phyloP scores from a whole-genome alignment of 2,329 filamentous ascomycete genomes.

The Penicillium aurantiogriseum region DNA sequence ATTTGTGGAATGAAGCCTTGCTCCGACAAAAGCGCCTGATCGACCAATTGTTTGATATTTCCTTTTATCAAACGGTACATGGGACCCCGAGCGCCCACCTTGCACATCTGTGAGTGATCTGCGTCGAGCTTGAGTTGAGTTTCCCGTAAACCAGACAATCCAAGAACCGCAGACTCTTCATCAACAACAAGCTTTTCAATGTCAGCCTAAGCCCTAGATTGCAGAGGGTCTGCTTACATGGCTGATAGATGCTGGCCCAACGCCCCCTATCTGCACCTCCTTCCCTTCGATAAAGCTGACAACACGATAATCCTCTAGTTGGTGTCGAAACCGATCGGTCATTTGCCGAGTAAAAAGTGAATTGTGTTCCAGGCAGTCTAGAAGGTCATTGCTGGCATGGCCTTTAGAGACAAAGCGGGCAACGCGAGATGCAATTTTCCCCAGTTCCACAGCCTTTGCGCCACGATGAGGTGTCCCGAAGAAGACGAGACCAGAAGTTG shows the following conservation, averaged over 20 bases:
- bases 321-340: conserved; percentile 34
- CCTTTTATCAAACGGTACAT: conserved; percentile 35
- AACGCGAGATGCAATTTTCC: conserved; percentile 35
- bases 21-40: conserved; percentile 31
- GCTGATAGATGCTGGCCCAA: conserved; percentile 31
- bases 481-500: conserved; percentile 37
- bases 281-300: conserved; percentile 38
- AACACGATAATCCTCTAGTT: conserved; percentile 36
- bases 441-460: conserved; percentile 33
- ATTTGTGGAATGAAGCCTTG: conserved; percentile 31
- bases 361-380: conserved; percentile 32
- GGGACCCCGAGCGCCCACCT: conserved; percentile 27
- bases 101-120: conserved; percentile 39
- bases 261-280: conserved; percentile 29
- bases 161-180: conserved; percentile 37
- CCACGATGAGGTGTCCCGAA: conserved; percentile 38
- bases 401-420: conserved; percentile 34
- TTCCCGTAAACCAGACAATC: conserved; percentile 34
- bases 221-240: conserved; percentile 24
- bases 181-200: conserved; percentile 33
- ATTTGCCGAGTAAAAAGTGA: conserved; percentile 34
- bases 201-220: conserved; percentile 6
- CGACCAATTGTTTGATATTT: conserved; percentile 35
- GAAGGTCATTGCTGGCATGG: conserved; percentile 32
- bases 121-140: conserved; percentile 38